Base-by-base conservation (phyloP, 2,329 filamentous ascomycete genomes). In the Hypoxylon sp. region DNA sequence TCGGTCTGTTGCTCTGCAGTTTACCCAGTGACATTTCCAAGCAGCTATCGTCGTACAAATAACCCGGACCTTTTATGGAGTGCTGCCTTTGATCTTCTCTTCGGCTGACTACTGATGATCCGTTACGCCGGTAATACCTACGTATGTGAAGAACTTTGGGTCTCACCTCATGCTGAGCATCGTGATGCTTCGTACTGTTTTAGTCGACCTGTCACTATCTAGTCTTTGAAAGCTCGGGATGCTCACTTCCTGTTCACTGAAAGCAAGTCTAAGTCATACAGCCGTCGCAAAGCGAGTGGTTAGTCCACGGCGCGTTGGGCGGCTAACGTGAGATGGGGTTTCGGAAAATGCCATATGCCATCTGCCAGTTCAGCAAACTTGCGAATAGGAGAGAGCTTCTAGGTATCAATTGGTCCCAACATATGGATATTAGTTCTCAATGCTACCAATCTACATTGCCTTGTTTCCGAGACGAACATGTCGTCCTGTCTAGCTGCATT, bases 251-350 rank as follows among this genome's bases (percentile, higher is more conserved):
- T 48, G 9, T 47, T 54, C 20, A 47, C 45, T 48, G 9, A n/a
- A 35, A 35, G n/a, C 29, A 27, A 18, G 48, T 51, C 55, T 37
- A 35, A 46, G 46, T 23, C 51, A 55, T 31, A 37, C 51, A 24
- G 26, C 42, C 46, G 38, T 51, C 24, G 54, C 9, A 35, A 40
- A 48, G 13, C 24, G 26, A 20, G 26, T 15, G 40, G 18, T 24
- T 49, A 31, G 46, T 54, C 54, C 45, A 50, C 26, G 35, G 60
- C 61, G 61, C 58, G 21, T 59, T 43, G 26, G 46, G 61, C 61
- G 58, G 61, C 41, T 59, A 54, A 9, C 21, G 49, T 51, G 18
- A 33, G 29, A 50, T 52, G 35, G 27, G 15, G 48, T 46, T 29
- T 21, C 31, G 41, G 38, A 48, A 10, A 55, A 58, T 54, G 27